Base-by-base conservation (phyloP, 1,284 basidiomycete species). In the Ganoderma lingzhi region DNA sequence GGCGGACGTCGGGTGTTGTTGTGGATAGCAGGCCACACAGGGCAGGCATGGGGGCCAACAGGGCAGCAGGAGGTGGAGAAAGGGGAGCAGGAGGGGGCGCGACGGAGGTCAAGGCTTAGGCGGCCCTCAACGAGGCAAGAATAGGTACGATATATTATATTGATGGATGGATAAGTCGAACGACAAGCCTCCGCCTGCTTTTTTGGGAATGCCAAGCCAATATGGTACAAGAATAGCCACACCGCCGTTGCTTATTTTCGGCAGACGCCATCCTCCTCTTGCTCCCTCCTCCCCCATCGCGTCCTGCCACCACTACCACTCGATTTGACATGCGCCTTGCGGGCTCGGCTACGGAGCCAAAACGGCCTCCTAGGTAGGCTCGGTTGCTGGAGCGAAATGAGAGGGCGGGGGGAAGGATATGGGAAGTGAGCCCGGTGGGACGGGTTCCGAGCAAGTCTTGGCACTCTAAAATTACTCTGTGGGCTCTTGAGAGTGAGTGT, bases 391-490 rank as follows among this genome's bases (percentile, higher is more conserved):
- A 10, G 23, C 48, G 48, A 28, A 51, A 10, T 51, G 44, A 61
- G 58, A 59, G n/a, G n/a, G 42, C 37, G 44, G 48, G 55, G 61
- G 66, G 65, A 30, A 30, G 35, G 70, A 39, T 28, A 67, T 64
- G 72, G 72, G 65, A 67, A 64, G 61, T 56, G 44, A 68, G 23
- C 23, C 23, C 51, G 72, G 72, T 71, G 70, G 67, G 72, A 70
- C 65, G 70, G 65, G 67, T 75, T 73, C 74, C 70, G 70, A 69
- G 71, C 75, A 73, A 71, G 69, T 69, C 78, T 79, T 79, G 78
- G 78, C 78, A 76, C 71, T 76, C 78, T 79, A 79, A 73, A 75
- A 74, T 78, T 79, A 78, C 71, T 70, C 71, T 56, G 32, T 68
- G 58, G 67, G 69, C 68, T 71, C 70, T 73, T 74, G 72, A 76